Conservation (phyloP, 768 basidiomycete genomes). For the Myochromella boudieri region DNA sequence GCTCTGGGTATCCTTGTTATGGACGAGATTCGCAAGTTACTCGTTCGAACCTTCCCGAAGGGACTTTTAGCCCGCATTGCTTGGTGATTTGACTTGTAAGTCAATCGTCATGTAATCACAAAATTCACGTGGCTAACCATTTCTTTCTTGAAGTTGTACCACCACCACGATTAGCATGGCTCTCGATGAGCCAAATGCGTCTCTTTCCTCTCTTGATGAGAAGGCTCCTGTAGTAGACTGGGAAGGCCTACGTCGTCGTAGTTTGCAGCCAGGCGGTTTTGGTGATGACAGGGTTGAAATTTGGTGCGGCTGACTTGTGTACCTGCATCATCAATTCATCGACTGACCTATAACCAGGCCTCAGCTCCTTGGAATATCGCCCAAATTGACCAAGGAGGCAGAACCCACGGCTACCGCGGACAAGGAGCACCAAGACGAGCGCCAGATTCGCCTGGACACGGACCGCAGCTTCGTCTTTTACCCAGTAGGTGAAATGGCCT, state of each 20-base stretch:
- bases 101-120: too few relatives aligned
- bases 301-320: conserved; percentile 43
- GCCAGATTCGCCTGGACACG: conserved; percentile 86
- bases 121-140: too few relatives aligned
- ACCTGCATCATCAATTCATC: not conserved
- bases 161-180: too few relatives aligned
- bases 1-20: conserved; percentile 37
- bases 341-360: conserved; percentile 8
- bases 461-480: conserved; percentile 93
- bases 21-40: conserved; percentile 42
- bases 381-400: conserved; percentile 3
- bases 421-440: conserved; percentile 69
- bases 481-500: conserved; percentile 67
- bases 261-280: conserved; percentile 64
- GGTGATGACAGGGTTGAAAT: conserved; percentile 50
- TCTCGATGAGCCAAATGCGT: too few relatives aligned
- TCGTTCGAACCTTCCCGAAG: conserved; percentile 25
- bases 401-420: conserved; percentile 2
- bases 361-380: conserved; percentile 19
- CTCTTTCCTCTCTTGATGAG: not conserved
- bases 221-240: conserved; percentile 2
- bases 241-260: conserved; percentile 21
- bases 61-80: too few relatives aligned
- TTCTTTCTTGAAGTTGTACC: too few relatives aligned
- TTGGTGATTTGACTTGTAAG: too few relatives aligned